Evolutionary conservation across 345 rosid genomes (phyloP).

Genomic region (Linum usitatissimum): DNA sequence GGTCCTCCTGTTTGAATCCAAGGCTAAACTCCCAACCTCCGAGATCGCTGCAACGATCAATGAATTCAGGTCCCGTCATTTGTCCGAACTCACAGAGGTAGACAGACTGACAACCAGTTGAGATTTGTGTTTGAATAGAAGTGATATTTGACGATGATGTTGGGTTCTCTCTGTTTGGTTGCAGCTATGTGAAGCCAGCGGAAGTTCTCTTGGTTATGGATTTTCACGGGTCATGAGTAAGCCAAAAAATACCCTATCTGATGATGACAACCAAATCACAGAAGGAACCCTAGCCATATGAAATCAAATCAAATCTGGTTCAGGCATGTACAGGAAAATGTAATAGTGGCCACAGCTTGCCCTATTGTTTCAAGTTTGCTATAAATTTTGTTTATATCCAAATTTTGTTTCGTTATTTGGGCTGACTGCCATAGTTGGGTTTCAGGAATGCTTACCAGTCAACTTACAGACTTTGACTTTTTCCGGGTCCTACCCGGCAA

Average conservation of each 20-base stretch:
- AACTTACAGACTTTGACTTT: too few relatives aligned
- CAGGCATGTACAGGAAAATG: not conserved
- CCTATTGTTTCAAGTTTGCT: not conserved
- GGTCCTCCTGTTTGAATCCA: constrained; percentile 2
- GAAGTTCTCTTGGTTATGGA: constrained; percentile 95
- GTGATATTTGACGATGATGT: not conserved
- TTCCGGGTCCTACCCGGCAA: too few relatives aligned
- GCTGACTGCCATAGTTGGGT: too few relatives aligned
- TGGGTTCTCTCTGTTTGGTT: not conserved
- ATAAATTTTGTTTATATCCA: too few relatives aligned
- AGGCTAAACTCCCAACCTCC: constrained; percentile 80
- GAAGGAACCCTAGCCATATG: constrained; percentile 77
- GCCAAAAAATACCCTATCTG: constrained; percentile 38
- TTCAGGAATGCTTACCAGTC: too few relatives aligned
- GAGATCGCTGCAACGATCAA: constrained; percentile 90
- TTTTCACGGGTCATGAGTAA: constrained; percentile 56
- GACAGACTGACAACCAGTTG: not conserved
- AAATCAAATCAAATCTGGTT: constrained; percentile 3
- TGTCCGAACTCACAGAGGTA: constrained; percentile 93
- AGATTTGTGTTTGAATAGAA: not conserved
- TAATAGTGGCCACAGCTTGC: not conserved
- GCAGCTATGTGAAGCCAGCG: constrained; percentile 79
- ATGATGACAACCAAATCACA: constrained; percentile 53
- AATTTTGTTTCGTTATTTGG: too few relatives aligned
- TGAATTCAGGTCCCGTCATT: constrained; percentile 85